phyloP scores from a whole-genome alignment of 116 monocot species.

The Trichopus zeylanicus region DNA sequence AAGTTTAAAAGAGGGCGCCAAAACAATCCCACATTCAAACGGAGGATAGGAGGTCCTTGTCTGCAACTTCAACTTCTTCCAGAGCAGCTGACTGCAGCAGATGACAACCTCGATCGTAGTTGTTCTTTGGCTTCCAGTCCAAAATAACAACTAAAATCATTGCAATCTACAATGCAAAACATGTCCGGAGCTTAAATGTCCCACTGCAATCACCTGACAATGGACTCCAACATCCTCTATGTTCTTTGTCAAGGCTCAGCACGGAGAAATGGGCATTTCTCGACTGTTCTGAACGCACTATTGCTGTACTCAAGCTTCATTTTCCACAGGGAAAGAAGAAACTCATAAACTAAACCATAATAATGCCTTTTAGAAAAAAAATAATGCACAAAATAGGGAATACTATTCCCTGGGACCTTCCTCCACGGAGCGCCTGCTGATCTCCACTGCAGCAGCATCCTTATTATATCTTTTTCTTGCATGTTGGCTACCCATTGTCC shows the following conservation, averaged over 20 bases:
- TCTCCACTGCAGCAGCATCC: slow-evolving; percentile 59
- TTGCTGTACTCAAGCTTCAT: slow-evolving; percentile 58
- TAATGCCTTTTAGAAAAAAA: no score
- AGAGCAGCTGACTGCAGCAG: slow-evolving; percentile 42
- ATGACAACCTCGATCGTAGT: slow-evolving; percentile 46
- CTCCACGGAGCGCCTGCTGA: slow-evolving; percentile 46
- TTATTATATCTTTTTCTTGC: slow-evolving; percentile 73
- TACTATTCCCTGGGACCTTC: slow-evolving; percentile 67
- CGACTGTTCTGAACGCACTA: slow-evolving; percentile 62
- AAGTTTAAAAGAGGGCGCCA: no score
- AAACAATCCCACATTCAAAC: slow-evolving; percentile 59
- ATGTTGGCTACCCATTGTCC: slow-evolving; percentile 67
- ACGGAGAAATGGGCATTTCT: slow-evolving; percentile 57
- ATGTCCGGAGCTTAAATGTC: not conserved
- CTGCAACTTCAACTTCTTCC: slow-evolving; percentile 38
- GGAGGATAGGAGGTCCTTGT: slow-evolving; percentile 50
- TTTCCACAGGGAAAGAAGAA: slow-evolving; percentile 1
- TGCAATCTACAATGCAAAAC: not conserved
- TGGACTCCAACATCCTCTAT: slow-evolving; percentile 57
- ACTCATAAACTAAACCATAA: no score
- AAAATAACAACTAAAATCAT: no score
- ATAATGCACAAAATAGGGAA: not conserved
- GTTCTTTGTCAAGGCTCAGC: slow-evolving; percentile 34
- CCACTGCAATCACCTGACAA: slow-evolving; percentile 33
- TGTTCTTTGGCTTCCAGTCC: slow-evolving; percentile 58